Conservation (phyloP, 805 yeast species). For the Pichia thaimueangensis region DNA sequence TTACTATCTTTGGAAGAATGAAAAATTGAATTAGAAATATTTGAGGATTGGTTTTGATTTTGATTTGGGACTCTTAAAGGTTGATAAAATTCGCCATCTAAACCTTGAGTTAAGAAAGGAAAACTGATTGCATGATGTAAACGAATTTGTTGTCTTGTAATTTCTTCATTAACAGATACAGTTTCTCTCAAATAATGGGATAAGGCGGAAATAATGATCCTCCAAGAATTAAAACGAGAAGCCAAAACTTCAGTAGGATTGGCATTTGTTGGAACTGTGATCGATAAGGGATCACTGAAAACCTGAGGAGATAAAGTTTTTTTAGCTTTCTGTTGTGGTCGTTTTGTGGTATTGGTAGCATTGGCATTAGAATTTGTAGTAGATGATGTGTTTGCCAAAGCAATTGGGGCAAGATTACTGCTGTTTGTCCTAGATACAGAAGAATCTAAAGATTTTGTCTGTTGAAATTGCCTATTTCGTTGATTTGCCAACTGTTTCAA, state of each 20-base stretch:
- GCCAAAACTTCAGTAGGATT: constrained; percentile 88
- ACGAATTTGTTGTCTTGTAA: constrained; percentile 74
- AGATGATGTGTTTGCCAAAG: constrained; percentile 22
- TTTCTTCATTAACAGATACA: constrained; percentile 82
- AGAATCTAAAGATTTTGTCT: constrained; percentile 33
- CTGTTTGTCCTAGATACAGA: constrained; percentile 30
- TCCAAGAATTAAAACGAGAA: constrained; percentile 79
- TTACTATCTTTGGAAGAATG: constrained; percentile 11
- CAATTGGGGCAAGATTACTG: constrained; percentile 28
- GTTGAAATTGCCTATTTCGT: constrained; percentile 37
- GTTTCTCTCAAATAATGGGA: constrained; percentile 71
- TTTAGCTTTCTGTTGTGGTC: constrained; percentile 11
- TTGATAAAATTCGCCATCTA: constrained; percentile 35
- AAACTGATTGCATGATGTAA: constrained; percentile 70
- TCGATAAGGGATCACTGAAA: constrained; percentile 40
- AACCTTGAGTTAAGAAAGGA: constrained; percentile 41
- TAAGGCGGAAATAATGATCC: constrained; percentile 68
- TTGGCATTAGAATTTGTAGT: constrained; percentile 36
- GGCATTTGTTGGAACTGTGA: constrained; percentile 50
- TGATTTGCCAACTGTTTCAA: constrained; percentile 39
- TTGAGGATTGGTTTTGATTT: constrained; percentile 6
- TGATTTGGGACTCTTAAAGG: constrained; percentile 26
- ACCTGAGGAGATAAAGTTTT: constrained; percentile 14
- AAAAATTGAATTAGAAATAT: constrained; percentile 7
- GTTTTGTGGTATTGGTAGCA: constrained; percentile 16